Conservation (phyloP, 2,329 filamentous ascomycete species). For the Claviceps sp. region DNA sequence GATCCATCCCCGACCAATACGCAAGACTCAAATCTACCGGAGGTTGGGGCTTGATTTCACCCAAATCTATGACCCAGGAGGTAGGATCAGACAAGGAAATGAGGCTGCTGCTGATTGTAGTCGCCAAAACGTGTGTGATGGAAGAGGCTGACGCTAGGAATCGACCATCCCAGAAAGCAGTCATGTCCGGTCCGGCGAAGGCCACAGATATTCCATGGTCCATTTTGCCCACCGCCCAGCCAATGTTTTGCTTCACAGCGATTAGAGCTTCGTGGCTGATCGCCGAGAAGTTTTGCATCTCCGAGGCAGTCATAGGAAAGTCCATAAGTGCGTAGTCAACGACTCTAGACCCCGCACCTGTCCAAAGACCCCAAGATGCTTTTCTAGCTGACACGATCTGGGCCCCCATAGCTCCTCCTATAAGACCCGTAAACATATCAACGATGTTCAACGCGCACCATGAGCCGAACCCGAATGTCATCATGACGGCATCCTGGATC, state of each 20-base stretch:
- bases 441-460: conserved; percentile 27
- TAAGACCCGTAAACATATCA: conserved; percentile 22
- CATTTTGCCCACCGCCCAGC: conserved; percentile 24
- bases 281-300: conserved; percentile 65
- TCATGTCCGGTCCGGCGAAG: conserved; percentile 30
- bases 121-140: conserved; percentile 6
- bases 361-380: conserved; percentile 28
- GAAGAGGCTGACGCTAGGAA: conserved; percentile 4
- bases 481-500: conserved; percentile 61
- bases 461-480: conserved; percentile 43
- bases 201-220: conserved; percentile 26
- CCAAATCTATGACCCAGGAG: conserved; percentile 46
- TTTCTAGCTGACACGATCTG: conserved; percentile 21
- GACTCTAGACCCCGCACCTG: conserved; percentile 32
- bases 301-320: conserved; percentile 38
- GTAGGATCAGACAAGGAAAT: conserved; percentile 30
- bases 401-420: conserved; percentile 18
- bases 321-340: conserved; percentile 37
- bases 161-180: conserved; percentile 5
- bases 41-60: conserved; percentile 24
- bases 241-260: conserved; percentile 41
- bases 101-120: conserved; percentile 10
- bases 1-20: conserved; percentile 53
- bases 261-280: conserved; percentile 59
- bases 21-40: conserved; percentile 44